Evolutionary conservation across 805 yeast genomes (phyloP).

Genomic region (Yarrowia divulgata): DNA sequence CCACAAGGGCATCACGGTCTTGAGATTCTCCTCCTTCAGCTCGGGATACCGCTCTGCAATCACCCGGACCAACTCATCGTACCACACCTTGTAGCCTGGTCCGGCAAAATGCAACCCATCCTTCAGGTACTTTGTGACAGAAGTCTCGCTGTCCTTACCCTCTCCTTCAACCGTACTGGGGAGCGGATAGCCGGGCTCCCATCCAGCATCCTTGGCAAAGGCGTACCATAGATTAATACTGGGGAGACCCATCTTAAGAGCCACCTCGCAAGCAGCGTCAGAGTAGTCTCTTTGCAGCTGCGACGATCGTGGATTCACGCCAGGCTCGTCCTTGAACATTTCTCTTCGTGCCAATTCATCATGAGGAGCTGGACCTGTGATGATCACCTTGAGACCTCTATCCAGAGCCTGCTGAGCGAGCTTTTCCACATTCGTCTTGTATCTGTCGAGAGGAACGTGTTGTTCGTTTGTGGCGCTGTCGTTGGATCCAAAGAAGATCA

Average conservation of each 20-base stretch:
- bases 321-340: constrained; percentile 44
- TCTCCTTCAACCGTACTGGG: constrained; percentile 43
- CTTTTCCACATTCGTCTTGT: constrained; percentile 55
- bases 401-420: constrained; percentile 55
- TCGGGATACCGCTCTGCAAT: constrained; percentile 60
- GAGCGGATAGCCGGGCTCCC: constrained; percentile 50
- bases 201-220: constrained; percentile 54
- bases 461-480: constrained; percentile 64
- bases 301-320: constrained; percentile 58
- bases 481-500: constrained; percentile 80
- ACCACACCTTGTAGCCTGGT: constrained; percentile 60
- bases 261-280: constrained; percentile 57
- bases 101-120: constrained; percentile 72
- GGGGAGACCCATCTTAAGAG: constrained; percentile 59
- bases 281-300: constrained; percentile 59
- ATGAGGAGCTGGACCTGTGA: constrained; percentile 69
- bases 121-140: constrained; percentile 48
- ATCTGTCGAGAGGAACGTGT: constrained; percentile 61
- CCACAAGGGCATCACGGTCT: constrained; percentile 49
- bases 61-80: constrained; percentile 53
- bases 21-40: constrained; percentile 42
- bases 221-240: constrained; percentile 62
- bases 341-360: constrained; percentile 45
- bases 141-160: constrained; percentile 31
- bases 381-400: constrained; percentile 59